Conservation (phyloP, 2,329 filamentous ascomycete genomes). For the Magnaporthiopsis incrustans region DNA sequence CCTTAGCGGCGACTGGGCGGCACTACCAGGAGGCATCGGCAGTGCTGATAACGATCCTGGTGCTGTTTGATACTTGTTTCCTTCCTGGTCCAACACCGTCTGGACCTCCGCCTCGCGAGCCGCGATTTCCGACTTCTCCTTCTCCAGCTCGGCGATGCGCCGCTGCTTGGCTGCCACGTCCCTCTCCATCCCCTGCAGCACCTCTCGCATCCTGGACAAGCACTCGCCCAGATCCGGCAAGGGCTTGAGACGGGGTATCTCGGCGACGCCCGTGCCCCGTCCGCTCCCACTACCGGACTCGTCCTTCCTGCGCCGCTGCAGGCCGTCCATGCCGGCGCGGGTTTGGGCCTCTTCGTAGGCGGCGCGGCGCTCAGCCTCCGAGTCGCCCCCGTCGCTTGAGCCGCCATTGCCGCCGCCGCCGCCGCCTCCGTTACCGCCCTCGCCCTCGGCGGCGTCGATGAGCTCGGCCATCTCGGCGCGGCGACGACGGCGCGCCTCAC, state of each 20-base stretch:
- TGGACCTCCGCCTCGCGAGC: constrained; percentile 74
- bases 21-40: constrained; percentile 5
- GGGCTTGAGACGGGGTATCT: constrained; percentile 62
- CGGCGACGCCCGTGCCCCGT: constrained; percentile 1
- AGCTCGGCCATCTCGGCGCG: constrained; percentile 74
- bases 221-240: constrained; percentile 66
- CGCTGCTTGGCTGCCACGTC: constrained; percentile 52
- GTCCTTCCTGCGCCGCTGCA: constrained; percentile 35
- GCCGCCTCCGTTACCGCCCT: constrained; percentile 36
- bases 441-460: constrained; percentile 70
- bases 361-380: constrained; percentile 61
- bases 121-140: constrained; percentile 60
- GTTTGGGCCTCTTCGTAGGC: constrained; percentile 87
- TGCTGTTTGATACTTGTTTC: constrained; percentile 49
- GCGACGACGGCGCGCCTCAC: constrained; percentile 56
- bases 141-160: constrained; percentile 57
- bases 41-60: constrained; percentile 21
- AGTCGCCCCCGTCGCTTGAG: constrained; percentile 55
- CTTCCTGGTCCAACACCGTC: constrained; percentile 69
- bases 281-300: constrained; percentile 25
- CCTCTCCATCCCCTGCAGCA: constrained; percentile 54
- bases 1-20: constrained; percentile 22
- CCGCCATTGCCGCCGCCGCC: constrained; percentile 48
- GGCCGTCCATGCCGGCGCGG: constrained; percentile 73
- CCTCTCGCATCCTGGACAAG: constrained; percentile 53